These are phyloP conservation scores for Ogataea allantospora DNA, from an alignment of 805 yeast genomes.

Conservation along the genomic window DNA sequence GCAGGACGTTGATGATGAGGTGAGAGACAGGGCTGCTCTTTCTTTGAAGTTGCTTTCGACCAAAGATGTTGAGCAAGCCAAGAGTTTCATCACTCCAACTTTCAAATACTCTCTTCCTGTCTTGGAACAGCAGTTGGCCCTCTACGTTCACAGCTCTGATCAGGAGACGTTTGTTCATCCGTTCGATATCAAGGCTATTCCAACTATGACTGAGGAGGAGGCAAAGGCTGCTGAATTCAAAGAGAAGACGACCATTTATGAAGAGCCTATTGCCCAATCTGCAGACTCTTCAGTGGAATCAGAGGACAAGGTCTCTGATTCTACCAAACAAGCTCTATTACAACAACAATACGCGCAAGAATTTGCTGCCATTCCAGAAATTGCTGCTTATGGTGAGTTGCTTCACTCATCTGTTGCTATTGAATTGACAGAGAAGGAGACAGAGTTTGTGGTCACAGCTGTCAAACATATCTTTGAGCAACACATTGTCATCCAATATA, in stretches of 20 bases:
- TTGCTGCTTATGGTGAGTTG: slow-evolving; percentile 69
- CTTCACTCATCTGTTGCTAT: slow-evolving; percentile 65
- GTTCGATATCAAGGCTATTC: slow-evolving; percentile 71
- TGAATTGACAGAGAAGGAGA: slow-evolving; percentile 84
- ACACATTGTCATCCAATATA: slow-evolving; percentile 76
- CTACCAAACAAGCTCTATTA: slow-evolving; percentile 35
- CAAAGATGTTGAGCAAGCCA: slow-evolving; percentile 37
- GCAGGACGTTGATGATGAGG: slow-evolving; percentile 92
- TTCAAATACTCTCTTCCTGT: slow-evolving; percentile 69
- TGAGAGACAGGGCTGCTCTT: slow-evolving; percentile 93
- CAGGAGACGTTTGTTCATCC: slow-evolving; percentile 48
- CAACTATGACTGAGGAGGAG: slow-evolving; percentile 66
- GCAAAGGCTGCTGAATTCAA: slow-evolving; percentile 60
- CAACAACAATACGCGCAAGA: slow-evolving; percentile 71
- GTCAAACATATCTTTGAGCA: slow-evolving; percentile 78
- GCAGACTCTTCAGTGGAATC: slow-evolving; percentile 21
- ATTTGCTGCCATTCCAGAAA: slow-evolving; percentile 68
- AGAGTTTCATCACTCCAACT: slow-evolving; percentile 62
- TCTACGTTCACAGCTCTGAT: slow-evolving; percentile 57
- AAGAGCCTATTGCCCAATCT: slow-evolving; percentile 24
- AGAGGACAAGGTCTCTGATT: slow-evolving; percentile 29
- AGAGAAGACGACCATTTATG: slow-evolving; percentile 42
- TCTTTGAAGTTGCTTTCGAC: slow-evolving; percentile 64
- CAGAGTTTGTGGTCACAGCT: slow-evolving; percentile 86
- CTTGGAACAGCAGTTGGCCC: slow-evolving; percentile 73